These are phyloP conservation scores for Rhizopus stolonifer DNA, from an alignment of 371 early-diverging fungal species.

Conservation along the genomic window DNA sequence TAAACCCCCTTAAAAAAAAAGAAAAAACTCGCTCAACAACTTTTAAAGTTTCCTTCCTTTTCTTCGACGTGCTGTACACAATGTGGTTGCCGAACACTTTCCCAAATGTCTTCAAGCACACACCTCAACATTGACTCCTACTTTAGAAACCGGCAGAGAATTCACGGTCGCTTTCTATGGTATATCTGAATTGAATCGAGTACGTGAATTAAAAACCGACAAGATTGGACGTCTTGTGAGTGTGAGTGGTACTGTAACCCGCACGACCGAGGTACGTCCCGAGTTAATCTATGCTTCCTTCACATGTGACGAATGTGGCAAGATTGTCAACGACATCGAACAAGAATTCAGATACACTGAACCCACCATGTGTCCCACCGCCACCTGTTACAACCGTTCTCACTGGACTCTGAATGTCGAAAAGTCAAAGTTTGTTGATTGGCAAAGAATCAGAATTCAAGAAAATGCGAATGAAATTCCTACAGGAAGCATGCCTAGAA, in stretches of 20 bases:
- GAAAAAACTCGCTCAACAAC: neutral
- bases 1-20: constrained; percentile 20
- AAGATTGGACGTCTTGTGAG: constrained; percentile 86
- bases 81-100: constrained; percentile 66
- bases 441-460: constrained; percentile 98
- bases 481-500: constrained; percentile 97
- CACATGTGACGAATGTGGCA: constrained; percentile 88
- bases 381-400: constrained; percentile 85
- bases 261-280: constrained; percentile 98
- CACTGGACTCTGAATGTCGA: constrained; percentile 85
- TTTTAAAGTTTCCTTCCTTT: constrained; percentile 77
- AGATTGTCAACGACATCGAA: constrained; percentile 80
- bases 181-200: constrained; percentile 58
- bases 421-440: constrained; percentile 93
- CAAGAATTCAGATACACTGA: constrained; percentile 98
- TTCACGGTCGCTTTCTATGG: constrained; percentile 80
- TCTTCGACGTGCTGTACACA: constrained; percentile 82
- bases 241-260: constrained; percentile 96
- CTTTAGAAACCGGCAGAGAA: constrained; percentile 51
- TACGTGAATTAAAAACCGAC: constrained; percentile 89
- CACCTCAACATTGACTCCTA: constrained; percentile 26
- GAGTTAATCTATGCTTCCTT: constrained; percentile 95
- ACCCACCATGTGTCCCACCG: constrained; percentile 93
- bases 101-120: constrained; percentile 62
- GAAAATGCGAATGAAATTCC: constrained; percentile 98